Percentiles rank a stretch among this genome's conserved stretches.
These are phyloP conservation scores for Zygoascus hellenicus DNA, from an alignment of 1,139 yeast genomes.

Conservation along the genomic window DNA sequence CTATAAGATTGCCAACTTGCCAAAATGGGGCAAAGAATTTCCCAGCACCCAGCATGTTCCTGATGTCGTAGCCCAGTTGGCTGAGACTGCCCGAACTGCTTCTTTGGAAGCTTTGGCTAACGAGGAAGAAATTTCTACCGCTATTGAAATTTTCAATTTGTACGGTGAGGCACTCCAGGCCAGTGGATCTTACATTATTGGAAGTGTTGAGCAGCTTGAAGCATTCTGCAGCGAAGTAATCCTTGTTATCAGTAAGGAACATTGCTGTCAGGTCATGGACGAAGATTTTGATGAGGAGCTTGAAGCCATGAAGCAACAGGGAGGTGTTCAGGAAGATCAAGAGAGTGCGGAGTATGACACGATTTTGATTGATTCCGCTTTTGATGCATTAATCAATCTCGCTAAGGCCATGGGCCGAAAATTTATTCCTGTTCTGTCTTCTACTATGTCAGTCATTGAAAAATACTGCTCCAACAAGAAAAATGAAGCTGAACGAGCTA, in stretches of 20 bases:
- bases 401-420: constrained; percentile 70
- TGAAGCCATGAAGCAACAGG: constrained; percentile 20
- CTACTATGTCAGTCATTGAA: constrained; percentile 64
- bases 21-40: constrained; percentile 64
- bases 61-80: constrained; percentile 47
- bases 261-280: constrained; percentile 65
- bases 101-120: constrained; percentile 61
- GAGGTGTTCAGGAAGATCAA: constrained; percentile 40
- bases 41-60: constrained; percentile 39
- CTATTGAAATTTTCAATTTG: constrained; percentile 70
- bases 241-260: constrained; percentile 70
- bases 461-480: constrained; percentile 53
- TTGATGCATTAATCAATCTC: constrained; percentile 76
- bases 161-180: constrained; percentile 62
- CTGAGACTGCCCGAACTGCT: constrained; percentile 59
- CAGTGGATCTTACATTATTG: constrained; percentile 67
- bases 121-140: constrained; percentile 78
- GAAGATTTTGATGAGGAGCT: constrained; percentile 45
- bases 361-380: constrained; percentile 73
- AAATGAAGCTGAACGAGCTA: constrained; percentile 69
- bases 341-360: constrained; percentile 88
- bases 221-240: constrained; percentile 62
- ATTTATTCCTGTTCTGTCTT: constrained; percentile 64
- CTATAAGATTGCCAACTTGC: constrained; percentile 41
- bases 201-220: constrained; percentile 57